Evolutionary conservation across 345 rosid species (phyloP).

Genomic region (Dipteronia dyeriana): DNA sequence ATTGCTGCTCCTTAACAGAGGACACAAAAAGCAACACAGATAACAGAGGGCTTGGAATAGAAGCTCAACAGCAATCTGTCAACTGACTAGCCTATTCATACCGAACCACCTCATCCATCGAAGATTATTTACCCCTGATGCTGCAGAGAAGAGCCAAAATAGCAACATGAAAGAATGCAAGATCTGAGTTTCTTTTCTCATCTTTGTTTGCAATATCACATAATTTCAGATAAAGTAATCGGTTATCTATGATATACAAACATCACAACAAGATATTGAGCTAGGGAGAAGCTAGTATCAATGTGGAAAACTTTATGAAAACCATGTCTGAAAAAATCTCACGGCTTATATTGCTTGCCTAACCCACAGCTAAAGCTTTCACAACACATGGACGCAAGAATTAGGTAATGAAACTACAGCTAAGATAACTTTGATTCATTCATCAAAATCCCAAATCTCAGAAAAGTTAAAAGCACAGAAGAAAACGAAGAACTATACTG

Average conservation of each 20-base stretch:
- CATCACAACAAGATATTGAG: background rate
- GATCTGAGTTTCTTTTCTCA: background rate
- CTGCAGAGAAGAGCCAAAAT: background rate
- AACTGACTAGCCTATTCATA: background rate
- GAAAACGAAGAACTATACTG: constrained; percentile 7
- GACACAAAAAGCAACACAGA: background rate
- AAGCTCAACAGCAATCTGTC: background rate
- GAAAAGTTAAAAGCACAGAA: background rate
- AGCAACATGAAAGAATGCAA: background rate
- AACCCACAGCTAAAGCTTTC: constrained; percentile 8
- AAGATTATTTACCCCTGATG: background rate
- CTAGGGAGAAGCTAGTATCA: background rate
- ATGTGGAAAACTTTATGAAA: background rate
- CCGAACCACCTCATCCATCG: background rate
- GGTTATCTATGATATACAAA: background rate
- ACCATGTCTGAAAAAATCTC: background rate
- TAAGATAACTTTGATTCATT: constrained; percentile 7
- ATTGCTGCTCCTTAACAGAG: background rate
- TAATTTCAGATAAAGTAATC: background rate
- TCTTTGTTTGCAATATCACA: background rate
- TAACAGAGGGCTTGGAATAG: background rate
- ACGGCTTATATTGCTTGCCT: background rate
- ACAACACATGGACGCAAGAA: background rate
- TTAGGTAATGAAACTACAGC: background rate
- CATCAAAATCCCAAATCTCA: constrained; percentile 5